phyloP scores from a whole-genome alignment of 164 flowering plant genomes.

The Aristolochia californica region DNA sequence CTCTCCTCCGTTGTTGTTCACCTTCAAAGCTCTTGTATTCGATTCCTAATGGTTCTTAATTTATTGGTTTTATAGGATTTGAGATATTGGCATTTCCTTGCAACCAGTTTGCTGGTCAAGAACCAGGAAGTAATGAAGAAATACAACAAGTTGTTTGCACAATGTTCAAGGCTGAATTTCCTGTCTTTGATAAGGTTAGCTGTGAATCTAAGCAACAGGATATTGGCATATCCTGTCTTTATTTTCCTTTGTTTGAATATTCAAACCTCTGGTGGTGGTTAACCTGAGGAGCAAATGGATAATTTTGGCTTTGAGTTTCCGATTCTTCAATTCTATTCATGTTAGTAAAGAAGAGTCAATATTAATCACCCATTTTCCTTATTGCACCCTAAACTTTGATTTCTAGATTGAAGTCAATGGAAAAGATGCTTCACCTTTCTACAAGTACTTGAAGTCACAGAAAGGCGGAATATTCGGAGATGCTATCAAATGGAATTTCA shows the following conservation, averaged over 20 bases:
- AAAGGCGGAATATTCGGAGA: conserved; percentile 65
- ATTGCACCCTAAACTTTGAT: not conserved
- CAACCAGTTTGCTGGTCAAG: conserved; percentile 87
- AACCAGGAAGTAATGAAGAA: conserved; percentile 77
- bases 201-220: not conserved
- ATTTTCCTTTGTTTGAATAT: no score
- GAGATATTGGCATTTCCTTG: conserved; percentile 95
- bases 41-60: no score
- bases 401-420: conserved; percentile 83
- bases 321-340: not conserved
- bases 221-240: not conserved
- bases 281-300: no score
- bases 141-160: conserved; percentile 65
- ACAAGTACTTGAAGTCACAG: conserved; percentile 61
- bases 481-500: conserved; percentile 91
- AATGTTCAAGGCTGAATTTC: conserved; percentile 80
- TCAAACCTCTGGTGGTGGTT: no score
- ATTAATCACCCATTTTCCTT: not conserved
- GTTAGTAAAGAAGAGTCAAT: not conserved
- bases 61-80: conserved; percentile 35
- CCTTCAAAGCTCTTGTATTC: no score
- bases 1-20: not conserved
- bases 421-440: conserved; percentile 61
- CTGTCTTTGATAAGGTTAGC: conserved; percentile 78
- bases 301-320: not conserved